Conservation (phyloP, 1,139 yeast species). For the Arxiozyma slooffiae region DNA sequence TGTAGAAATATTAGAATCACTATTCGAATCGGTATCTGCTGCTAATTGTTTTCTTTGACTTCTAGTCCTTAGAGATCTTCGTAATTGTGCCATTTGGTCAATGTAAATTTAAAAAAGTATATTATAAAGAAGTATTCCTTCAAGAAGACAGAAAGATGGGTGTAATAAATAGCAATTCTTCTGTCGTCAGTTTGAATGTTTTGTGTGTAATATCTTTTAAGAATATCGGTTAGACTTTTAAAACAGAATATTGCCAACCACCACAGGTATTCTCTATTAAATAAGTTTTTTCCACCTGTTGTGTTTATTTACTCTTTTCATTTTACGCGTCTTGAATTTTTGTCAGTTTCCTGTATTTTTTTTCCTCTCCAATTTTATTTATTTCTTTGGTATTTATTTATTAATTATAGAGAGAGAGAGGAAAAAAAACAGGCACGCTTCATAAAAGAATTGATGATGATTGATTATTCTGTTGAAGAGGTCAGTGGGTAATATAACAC, state of each 20-base stretch:
- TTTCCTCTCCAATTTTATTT: too few species aligned
- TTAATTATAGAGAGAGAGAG: not conserved
- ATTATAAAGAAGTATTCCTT: not conserved
- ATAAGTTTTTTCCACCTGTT: not conserved
- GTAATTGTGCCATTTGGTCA: constrained; percentile 3
- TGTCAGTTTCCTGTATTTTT: too few species aligned
- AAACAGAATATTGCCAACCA: not conserved
- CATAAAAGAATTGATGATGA: too few species aligned
- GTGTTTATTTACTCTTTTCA: not conserved
- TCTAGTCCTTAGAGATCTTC: constrained; percentile 6
- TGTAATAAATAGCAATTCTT: too few species aligned
- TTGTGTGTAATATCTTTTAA: not conserved
- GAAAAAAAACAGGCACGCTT: not conserved
- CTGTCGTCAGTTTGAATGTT: not conserved
- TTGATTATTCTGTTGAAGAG: too few species aligned
- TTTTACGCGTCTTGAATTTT: not conserved
- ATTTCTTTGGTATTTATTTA: not conserved
- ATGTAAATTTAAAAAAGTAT: too few species aligned
- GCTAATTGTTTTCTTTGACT: not conserved
- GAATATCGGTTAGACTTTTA: too few species aligned
- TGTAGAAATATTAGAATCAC: constrained; percentile 3
- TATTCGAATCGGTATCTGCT: not conserved
- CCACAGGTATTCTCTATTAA: not conserved
- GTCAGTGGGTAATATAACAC: not conserved
- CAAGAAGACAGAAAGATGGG: not conserved